phyloP scores from a whole-genome alignment of 305 asterid genomes.

The Coffea humblotiana region DNA sequence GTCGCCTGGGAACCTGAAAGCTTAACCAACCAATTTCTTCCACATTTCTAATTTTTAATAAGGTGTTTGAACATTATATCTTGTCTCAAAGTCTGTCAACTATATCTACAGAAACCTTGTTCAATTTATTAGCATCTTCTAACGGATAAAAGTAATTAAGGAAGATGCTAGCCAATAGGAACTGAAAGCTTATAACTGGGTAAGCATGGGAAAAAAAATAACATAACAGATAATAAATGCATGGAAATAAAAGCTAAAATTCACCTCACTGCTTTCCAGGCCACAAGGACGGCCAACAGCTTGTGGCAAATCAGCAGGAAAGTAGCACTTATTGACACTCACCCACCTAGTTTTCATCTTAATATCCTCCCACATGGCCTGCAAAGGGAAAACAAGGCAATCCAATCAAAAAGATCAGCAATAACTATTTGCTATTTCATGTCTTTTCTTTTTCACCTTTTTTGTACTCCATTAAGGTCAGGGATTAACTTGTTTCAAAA shows the following conservation, averaged over 20 bases:
- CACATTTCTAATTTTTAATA: background rate
- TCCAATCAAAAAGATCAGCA: conserved; percentile 27
- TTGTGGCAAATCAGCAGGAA: conserved; percentile 90
- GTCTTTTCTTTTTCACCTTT: background rate
- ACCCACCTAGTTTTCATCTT: conserved; percentile 62
- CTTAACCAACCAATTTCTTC: background rate
- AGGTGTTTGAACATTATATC: background rate
- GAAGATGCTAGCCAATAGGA: background rate
- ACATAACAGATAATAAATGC: conserved; percentile 14
- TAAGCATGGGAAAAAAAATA: background rate
- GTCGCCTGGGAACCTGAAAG: background rate
- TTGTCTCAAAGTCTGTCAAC: background rate
- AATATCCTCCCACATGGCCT: conserved; percentile 97
- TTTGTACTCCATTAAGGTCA: background rate
- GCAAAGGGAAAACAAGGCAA: conserved; percentile 34
- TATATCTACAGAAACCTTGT: background rate
- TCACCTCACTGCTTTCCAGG: conserved; percentile 90
- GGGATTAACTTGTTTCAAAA: background rate
- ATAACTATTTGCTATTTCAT: background rate
- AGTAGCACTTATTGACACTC: conserved; percentile 73
- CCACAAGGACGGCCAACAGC: conserved; percentile 93
- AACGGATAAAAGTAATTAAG: background rate
- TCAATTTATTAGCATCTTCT: background rate
- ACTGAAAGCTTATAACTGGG: background rate
- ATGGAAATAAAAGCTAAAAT: conserved; percentile 4